Base-by-base conservation (phyloP, 768 basidiomycete species). In the Auriscalpium vulgare region DNA sequence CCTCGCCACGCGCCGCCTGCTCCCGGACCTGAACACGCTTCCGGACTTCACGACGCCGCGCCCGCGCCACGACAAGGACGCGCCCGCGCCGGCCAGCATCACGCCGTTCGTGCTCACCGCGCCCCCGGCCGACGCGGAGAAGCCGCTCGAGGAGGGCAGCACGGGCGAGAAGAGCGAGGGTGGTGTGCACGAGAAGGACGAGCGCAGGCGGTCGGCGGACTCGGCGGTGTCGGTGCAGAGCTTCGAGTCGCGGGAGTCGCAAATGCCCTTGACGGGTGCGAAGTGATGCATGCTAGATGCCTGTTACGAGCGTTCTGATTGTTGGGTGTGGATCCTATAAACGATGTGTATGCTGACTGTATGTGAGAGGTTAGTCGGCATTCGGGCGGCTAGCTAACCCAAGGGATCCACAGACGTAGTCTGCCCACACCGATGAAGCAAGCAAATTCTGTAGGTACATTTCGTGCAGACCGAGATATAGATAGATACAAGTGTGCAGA, bases 71-170 rank as follows among this genome's bases (percentile, higher is more conserved):
- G 62, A 66, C 59, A 56, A 62, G 51, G 51, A 36, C 13, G 62
- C 64, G 0, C 50, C 65, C 14, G 65, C 57, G 45, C 60, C 57
- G 34, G 36, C 50, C 16, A 69, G 70, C 10, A 66, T 71, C 52
- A 71, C 69, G 2, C 71, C 71, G 13, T 71, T 68, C 59, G 49
- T 63, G 9, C 59, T 66, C 23, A 43, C 62, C 16, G 29, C 29
- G 29, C 50, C 56, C 6, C n/a, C 40, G 0, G 35, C 56, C 5
- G n/a, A n/a, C n/a, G 21, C 43, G 17, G 55, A 47, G 14, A 37
- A 52, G 29, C 29, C 29, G 29, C 5, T 29, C 29, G 29, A 29
- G 23, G 55, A 38, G 9, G 19, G 43, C 29, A 56, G 58, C 37
- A 51, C 46, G 23, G 54, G 14, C 3, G 55, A 51, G 49, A 52